Conservation (phyloP, 2,329 filamentous ascomycete genomes). For the Aspergillus vadensis region DNA sequence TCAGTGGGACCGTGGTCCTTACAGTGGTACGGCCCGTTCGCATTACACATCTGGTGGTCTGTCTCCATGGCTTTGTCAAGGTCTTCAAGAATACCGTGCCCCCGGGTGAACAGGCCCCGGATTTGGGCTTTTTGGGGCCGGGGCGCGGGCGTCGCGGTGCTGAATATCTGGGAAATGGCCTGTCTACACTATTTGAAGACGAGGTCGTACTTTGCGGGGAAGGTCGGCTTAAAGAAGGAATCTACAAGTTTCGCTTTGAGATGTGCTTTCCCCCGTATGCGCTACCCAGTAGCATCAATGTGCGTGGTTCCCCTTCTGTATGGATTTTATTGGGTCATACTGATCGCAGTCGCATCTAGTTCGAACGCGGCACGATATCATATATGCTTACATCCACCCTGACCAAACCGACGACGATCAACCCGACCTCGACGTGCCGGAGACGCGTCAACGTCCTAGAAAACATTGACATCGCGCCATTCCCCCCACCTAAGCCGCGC, state of each 20-base stretch:
- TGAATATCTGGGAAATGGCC: conserved; percentile 65
- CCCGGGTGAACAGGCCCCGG: conserved; percentile 55
- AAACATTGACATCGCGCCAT: conserved; percentile 77
- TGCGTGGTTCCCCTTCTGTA: conserved; percentile 51
- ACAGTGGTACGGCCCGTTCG: conserved; percentile 62
- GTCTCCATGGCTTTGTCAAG: conserved; percentile 65
- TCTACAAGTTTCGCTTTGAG: conserved; percentile 68
- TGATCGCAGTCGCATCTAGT: conserved; percentile 56
- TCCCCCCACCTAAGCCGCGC: conserved; percentile 73
- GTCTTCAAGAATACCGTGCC: conserved; percentile 65
- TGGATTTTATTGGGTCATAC: neutral
- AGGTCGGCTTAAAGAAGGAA: conserved; percentile 63
- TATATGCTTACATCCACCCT: conserved; percentile 90
- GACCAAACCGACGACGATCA: conserved; percentile 83
- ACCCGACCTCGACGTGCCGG: conserved; percentile 77
- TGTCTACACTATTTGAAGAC: conserved; percentile 66
- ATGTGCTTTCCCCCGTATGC: conserved; percentile 61
- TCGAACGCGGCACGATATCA: conserved; percentile 89
- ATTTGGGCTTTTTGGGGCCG: conserved; percentile 53
- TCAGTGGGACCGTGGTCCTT: conserved; percentile 62
- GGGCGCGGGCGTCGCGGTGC: conserved; percentile 55
- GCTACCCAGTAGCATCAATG: conserved; percentile 86
- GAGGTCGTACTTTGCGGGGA: conserved; percentile 66
- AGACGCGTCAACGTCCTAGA: conserved; percentile 78
- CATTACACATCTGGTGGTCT: conserved; percentile 65